Evolutionary conservation across 371 early-diverging fungal genomes (phyloP).

Genomic region (Haplosporangium sp.): DNA sequence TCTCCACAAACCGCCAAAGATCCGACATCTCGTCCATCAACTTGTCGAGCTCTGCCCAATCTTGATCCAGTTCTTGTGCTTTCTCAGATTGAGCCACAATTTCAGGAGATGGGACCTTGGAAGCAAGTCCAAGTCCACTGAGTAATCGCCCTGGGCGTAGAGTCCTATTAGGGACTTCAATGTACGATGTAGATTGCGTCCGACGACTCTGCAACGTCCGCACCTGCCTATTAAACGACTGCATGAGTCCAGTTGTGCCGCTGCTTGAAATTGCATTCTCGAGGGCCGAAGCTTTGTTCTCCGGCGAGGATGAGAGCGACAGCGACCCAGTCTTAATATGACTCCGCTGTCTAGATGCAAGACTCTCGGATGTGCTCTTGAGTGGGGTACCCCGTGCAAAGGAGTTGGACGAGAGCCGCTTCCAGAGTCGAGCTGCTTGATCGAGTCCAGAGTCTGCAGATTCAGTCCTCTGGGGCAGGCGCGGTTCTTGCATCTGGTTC

Average conservation of each 20-base stretch:
- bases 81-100: constrained; percentile 2
- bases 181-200: constrained; percentile 46
- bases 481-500: constrained; percentile 32
- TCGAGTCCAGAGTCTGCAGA: constrained; percentile 51
- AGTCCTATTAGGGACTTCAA: constrained; percentile 27
- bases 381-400: constrained; percentile 18
- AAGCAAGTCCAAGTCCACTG: constrained; percentile 10
- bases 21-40: constrained; percentile 54
- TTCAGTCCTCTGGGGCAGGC: constrained; percentile 18
- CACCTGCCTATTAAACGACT: constrained; percentile 51
- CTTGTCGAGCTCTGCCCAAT: constrained; percentile 46
- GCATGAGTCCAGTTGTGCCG: constrained; percentile 33
- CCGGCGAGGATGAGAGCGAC: constrained; percentile 18
- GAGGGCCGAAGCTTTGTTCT: constrained; percentile 1
- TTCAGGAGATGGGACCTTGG: constrained; percentile 8
- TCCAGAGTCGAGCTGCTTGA: constrained; percentile 51
- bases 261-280: constrained; percentile 1
- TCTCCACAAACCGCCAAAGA: constrained; percentile 26
- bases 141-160: constrained; percentile 10
- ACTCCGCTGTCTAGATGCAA: background rate
- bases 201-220: constrained; percentile 41
- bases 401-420: constrained; percentile 44
- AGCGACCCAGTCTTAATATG: background rate
- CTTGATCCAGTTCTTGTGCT: constrained; percentile 22
- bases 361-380: background rate